Evolutionary conservation across 2,329 filamentous ascomycete species (phyloP), one percentile per base, ranked within the genome.

Genomic region (Stenocarpella maydis): DNA sequence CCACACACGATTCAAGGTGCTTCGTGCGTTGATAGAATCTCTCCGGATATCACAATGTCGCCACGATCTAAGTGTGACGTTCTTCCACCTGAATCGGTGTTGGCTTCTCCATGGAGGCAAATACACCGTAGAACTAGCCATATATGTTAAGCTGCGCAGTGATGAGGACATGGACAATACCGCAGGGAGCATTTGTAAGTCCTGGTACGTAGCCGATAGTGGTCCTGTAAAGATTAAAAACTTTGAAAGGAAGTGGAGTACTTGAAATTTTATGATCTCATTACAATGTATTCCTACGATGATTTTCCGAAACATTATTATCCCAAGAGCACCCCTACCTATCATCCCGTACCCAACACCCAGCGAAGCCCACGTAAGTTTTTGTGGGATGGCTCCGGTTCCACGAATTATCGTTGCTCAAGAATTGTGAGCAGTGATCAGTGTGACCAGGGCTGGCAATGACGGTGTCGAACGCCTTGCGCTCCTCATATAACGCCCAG

Each of bases 381-480:
- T 69, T 74, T 0, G 71, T 75, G 43, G 71, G 69, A 31, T 69
- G 71, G 6, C 45, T 73, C 39, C 63, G 71, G 34, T 70, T 72
- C 31, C 67, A 31, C 41, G 55, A 61, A 8, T 61, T 15, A 43
- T 76, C 74, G 49, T 76, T 75, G 47, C 76, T 71, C 10, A 77
- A 71, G 58, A 74, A 76, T 68, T 75, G 72, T 2, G 75, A 73
- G 65, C 75, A 76, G 67, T 77, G 75, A 43, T 76, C 73, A 1
- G 75, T 76, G 47, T 77, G 75, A 5, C 71, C 74, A 10, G 71
- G 72, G 34, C 71, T 74, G 2, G 73, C 69, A 14, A 75, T 69
- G 21, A 75, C 65, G 2, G 73, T 72, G 41, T 77, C 75, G 21
- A 69, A 58, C 9, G 69, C 65, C 14, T 43, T 43, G 15, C 71